phyloP scores from a whole-genome alignment of 805 yeast genomes.

The Metahyphopichia silvanorum region DNA sequence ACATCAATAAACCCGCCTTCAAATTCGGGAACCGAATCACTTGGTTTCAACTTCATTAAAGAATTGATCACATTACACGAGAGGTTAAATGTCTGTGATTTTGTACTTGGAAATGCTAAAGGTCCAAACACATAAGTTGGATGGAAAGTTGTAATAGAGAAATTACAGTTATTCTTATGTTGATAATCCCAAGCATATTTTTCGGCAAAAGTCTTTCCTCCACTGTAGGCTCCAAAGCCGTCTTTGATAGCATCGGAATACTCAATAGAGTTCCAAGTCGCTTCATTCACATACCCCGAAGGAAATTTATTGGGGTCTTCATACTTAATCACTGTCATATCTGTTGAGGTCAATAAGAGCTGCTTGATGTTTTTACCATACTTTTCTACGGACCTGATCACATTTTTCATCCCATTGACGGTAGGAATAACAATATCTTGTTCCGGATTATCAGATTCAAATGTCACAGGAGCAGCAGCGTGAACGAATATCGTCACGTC shows the following conservation, averaged over 20 bases:
- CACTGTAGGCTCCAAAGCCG: conserved; percentile 9
- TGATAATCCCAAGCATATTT: no score
- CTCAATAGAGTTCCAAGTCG: no score
- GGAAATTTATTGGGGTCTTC: no score
- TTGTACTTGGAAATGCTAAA: conserved; percentile 9
- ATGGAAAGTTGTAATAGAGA: no score
- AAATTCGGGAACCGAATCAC: conserved; percentile 1
- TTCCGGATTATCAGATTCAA: conserved; percentile 12
- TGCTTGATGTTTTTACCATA: conserved; percentile 33
- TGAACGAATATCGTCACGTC: conserved; percentile 21
- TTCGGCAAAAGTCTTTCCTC: no score
- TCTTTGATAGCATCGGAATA: no score
- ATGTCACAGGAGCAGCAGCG: conserved; percentile 23
- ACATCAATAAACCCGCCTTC: conserved; percentile 10
- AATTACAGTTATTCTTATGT: no score
- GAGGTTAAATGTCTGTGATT: conserved; percentile 8
- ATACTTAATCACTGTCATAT: no score
- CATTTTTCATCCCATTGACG: conserved; percentile 49
- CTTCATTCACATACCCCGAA: no score
- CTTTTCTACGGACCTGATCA: conserved; percentile 41
- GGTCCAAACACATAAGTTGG: no score
- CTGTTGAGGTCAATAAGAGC: conserved; percentile 7
- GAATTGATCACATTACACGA: conserved; percentile 10
- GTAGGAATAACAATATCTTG: conserved; percentile 48
- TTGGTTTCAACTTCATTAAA: conserved; percentile 5